A percentile compares a stretch with the other conserved stretches of the same genome.
Conservation (phyloP, 1,284 basidiomycete species). For the Apiotrichum montevideense region DNA sequence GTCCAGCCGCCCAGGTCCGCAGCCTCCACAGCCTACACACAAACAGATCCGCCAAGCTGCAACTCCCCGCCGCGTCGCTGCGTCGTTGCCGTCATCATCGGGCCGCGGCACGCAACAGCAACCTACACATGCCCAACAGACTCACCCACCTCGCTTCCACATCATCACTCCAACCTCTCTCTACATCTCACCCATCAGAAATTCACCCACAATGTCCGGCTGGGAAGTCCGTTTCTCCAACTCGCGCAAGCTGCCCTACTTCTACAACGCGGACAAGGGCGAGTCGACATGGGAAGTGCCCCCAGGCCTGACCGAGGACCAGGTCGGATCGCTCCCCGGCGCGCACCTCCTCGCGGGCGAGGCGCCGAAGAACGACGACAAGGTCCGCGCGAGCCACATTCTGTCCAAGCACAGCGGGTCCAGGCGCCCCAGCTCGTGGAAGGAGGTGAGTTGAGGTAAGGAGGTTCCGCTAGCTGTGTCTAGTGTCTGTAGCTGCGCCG, state of each 20-base stretch:
- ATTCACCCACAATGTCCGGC: slow-evolving; percentile 8
- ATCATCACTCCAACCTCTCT: no score
- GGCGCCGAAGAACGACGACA: slow-evolving; percentile 22
- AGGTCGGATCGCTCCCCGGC: slow-evolving; percentile 64
- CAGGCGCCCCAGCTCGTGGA: slow-evolving; percentile 84
- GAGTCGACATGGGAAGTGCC: slow-evolving; percentile 82
- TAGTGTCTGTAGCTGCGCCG: no score
- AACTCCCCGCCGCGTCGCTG: no score
- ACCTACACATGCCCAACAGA: no score
- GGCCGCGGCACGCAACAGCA: no score
- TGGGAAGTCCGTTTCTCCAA: slow-evolving; percentile 83
- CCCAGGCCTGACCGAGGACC: slow-evolving; percentile 56
- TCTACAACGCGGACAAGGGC: slow-evolving; percentile 66
- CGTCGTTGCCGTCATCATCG: no score
- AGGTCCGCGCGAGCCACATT: slow-evolving; percentile 90
- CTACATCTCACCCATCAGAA: no score
- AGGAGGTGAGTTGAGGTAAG: slow-evolving; percentile 59
- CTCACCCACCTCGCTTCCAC: no score
- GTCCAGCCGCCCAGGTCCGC: no score
- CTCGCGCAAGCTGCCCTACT: slow-evolving; percentile 78
- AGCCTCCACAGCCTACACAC: no score
- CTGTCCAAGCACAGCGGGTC: slow-evolving; percentile 87
- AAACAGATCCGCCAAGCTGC: no score
- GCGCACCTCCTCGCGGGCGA: slow-evolving; percentile 48
- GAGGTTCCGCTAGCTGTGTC: no score